These are phyloP conservation scores for Ogataea methanolica DNA, from an alignment of 805 yeast genomes.

Conservation along the genomic window DNA sequence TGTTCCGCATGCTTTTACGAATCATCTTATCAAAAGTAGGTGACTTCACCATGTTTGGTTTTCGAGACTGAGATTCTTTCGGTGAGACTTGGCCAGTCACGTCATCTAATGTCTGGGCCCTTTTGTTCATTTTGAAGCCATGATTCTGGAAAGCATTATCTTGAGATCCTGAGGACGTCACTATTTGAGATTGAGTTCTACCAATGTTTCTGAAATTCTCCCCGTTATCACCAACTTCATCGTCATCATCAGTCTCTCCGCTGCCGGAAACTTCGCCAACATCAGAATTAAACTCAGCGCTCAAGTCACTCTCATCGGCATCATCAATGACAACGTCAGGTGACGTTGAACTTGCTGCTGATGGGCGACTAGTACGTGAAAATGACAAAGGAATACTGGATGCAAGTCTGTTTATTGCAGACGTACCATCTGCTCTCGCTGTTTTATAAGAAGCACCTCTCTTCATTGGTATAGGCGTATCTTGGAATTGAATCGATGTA, in stretches of 20 bases:
- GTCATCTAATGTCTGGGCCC: constrained; percentile 47
- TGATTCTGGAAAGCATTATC: constrained; percentile 14
- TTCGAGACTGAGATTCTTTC: constrained; percentile 7
- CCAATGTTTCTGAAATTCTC: constrained; percentile 15
- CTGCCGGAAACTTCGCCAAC: background rate
- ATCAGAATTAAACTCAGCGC: constrained; percentile 21
- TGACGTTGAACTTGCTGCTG: background rate
- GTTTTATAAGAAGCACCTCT: background rate
- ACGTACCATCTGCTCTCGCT: too few relatives aligned
- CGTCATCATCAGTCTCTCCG: constrained; percentile 13
- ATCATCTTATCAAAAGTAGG: constrained; percentile 46
- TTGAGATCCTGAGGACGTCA: constrained; percentile 30
- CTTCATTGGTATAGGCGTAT: background rate
- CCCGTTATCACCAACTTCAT: constrained; percentile 8
- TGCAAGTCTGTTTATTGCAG: too few relatives aligned
- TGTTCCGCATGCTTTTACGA: constrained; percentile 21
- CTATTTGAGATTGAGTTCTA: constrained; percentile 24
- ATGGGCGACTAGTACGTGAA: background rate
- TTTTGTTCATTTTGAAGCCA: constrained; percentile 31
- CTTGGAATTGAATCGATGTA: constrained; percentile 1
- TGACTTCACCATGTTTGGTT: constrained; percentile 27
- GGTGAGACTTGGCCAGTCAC: constrained; percentile 7
- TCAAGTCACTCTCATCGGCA: constrained; percentile 17
- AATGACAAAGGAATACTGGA: too few relatives aligned
- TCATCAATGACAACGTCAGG: constrained; percentile 7